phyloP scores from a whole-genome alignment of 345 rosid genomes.

The Murraya koenigii region DNA sequence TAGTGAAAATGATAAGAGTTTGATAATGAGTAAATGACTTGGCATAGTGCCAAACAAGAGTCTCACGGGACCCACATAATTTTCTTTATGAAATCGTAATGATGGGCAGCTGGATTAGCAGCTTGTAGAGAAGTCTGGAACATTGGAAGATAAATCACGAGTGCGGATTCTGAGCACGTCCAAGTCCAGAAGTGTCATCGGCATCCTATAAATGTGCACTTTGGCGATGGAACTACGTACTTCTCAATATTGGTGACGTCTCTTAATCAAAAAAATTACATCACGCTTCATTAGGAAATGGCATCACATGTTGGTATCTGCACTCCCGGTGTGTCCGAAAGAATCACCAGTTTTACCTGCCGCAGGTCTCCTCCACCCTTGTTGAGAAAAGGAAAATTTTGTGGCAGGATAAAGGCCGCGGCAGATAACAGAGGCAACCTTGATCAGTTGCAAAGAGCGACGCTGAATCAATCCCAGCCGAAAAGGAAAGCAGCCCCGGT shows the following conservation, averaged over 20 bases:
- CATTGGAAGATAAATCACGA: neutral
- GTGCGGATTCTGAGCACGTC: neutral
- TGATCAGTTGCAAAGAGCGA: slow-evolving; percentile 11
- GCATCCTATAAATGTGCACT: neutral
- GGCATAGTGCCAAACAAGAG: neutral
- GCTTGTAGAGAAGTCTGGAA: slow-evolving; percentile 3
- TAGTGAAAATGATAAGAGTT: neutral
- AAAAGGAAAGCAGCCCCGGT: neutral
- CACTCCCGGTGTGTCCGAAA: slow-evolving; percentile 4
- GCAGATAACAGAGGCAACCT: slow-evolving; percentile 20
- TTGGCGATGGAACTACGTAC: too few relatives aligned
- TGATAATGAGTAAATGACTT: neutral
- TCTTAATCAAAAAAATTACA: neutral
- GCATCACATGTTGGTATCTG: neutral
- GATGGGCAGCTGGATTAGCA: neutral
- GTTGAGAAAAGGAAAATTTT: neutral
- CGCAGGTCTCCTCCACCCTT: too few relatives aligned
- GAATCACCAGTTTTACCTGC: neutral
- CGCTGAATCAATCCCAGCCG: slow-evolving; percentile 1
- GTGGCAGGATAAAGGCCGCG: neutral
- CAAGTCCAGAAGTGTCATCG: neutral
- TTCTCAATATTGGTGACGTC: neutral
- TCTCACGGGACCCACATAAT: neutral
- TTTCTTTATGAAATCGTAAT: too few relatives aligned
- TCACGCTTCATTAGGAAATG: neutral